phyloP scores from a whole-genome alignment of 1,284 basidiomycete species.

The Pseudozyma thailandica region DNA sequence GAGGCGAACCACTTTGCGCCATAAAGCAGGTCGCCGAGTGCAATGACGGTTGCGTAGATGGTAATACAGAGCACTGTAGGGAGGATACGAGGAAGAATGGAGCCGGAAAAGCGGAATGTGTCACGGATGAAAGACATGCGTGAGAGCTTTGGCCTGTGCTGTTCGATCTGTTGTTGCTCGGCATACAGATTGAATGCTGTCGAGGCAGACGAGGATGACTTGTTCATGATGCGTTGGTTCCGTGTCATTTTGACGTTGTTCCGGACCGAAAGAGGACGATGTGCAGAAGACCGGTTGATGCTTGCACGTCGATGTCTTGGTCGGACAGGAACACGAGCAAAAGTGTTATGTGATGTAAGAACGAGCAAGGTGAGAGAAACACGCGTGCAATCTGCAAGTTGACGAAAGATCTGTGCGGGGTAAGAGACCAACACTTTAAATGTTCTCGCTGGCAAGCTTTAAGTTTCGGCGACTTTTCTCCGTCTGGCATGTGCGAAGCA shows the following conservation, averaged over 20 bases:
- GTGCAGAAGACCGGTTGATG: too few relatives aligned
- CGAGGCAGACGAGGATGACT: conserved; percentile 15
- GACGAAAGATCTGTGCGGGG: conserved; percentile 13
- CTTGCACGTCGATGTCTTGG: too few relatives aligned
- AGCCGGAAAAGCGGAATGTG: conserved; percentile 76
- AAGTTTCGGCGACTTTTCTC: neutral
- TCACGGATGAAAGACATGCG: conserved; percentile 82
- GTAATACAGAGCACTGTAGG: conserved; percentile 83
- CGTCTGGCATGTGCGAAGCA: too few relatives aligned
- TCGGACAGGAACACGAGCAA: too few relatives aligned
- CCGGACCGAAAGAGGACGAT: neutral
- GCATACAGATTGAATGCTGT: conserved; percentile 30
- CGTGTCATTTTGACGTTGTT: neutral
- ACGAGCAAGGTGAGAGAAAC: neutral
- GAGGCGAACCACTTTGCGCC: conserved; percentile 75
- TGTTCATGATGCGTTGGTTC: conserved; percentile 4
- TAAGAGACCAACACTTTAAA: neutral
- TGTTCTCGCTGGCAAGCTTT: neutral
- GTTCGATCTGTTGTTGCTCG: conserved; percentile 31
- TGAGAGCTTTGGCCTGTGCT: conserved; percentile 22
- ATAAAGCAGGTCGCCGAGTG: conserved; percentile 74
- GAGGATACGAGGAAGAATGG: conserved; percentile 72
- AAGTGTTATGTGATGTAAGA: neutral
- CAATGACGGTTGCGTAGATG: conserved; percentile 74
- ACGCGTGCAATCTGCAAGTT: neutral